Conservation (phyloP, 2,329 filamentous ascomycete species). For the Apiospora aurea region DNA sequence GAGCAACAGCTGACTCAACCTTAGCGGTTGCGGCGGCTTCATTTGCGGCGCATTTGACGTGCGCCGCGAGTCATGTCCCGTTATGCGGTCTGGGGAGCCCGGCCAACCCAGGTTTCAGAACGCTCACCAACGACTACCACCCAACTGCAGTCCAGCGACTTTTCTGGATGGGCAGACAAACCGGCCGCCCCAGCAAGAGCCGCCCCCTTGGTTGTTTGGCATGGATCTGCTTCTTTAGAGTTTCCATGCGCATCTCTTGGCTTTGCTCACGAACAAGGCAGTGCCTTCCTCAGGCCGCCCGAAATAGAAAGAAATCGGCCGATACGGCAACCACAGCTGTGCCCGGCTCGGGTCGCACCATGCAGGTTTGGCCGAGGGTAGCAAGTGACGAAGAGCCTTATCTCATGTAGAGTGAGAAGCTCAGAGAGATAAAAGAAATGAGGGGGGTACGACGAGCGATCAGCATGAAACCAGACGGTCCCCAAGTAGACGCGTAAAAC, state of each 20-base stretch:
- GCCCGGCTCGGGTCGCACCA: background rate
- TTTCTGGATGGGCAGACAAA: background rate
- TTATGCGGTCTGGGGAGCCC: background rate
- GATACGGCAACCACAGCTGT: background rate
- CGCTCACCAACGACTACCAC: background rate
- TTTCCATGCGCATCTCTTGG: background rate
- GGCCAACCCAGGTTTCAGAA: background rate
- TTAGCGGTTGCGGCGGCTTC: background rate
- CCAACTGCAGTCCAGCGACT: background rate
- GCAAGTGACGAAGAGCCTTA: background rate
- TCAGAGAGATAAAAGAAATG: background rate
- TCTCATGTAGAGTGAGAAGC: background rate
- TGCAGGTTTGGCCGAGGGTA: background rate
- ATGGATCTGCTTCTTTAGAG: background rate
- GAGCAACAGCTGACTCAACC: background rate
- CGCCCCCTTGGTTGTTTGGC: background rate
- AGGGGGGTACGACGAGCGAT: background rate
- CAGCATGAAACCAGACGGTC: background rate
- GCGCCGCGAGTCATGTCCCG: slow-evolving; percentile 5
- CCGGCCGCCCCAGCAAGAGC: background rate
- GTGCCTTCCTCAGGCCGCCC: background rate
- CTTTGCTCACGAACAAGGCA: background rate
- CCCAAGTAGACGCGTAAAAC: background rate
- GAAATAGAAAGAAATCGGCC: background rate
- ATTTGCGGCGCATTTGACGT: background rate